Evolutionary conservation across 805 yeast species (phyloP).

Genomic region (Pichia deserticola): DNA sequence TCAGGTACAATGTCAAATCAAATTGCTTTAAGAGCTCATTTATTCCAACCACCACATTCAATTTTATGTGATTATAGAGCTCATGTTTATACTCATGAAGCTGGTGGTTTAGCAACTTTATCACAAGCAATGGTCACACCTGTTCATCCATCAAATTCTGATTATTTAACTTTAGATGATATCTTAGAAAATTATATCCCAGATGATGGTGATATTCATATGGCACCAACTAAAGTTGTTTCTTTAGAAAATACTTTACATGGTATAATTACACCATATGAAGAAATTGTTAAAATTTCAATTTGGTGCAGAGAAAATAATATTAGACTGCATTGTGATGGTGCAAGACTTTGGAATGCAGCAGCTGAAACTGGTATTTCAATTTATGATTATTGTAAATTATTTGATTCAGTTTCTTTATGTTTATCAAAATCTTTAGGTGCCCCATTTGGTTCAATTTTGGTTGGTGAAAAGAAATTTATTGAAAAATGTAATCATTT

Average conservation of each 20-base stretch:
- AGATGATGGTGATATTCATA: constrained; percentile 78
- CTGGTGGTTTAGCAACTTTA: constrained; percentile 84
- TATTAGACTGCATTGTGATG: constrained; percentile 75
- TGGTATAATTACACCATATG: constrained; percentile 74
- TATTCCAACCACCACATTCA: constrained; percentile 77
- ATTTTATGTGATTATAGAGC: constrained; percentile 79
- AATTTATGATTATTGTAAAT: constrained; percentile 59
- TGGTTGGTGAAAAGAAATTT: constrained; percentile 58
- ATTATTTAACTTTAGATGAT: constrained; percentile 74
- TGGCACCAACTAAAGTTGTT: constrained; percentile 80
- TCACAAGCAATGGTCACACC: constrained; percentile 91
- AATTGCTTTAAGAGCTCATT: constrained; percentile 67
- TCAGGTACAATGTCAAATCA: constrained; percentile 92
- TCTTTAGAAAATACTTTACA: constrained; percentile 85
- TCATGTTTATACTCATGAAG: constrained; percentile 78
- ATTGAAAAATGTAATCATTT: constrained; percentile 74
- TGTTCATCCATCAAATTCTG: constrained; percentile 68
- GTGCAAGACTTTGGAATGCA: constrained; percentile 92
- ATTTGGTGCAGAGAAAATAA: constrained; percentile 57
- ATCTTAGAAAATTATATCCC: constrained; percentile 50
- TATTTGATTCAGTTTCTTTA: constrained; percentile 83
- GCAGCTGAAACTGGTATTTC: constrained; percentile 63
- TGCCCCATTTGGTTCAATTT: constrained; percentile 87
- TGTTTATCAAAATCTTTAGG: constrained; percentile 87
- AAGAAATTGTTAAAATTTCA: constrained; percentile 65